Conservation (phyloP, 208 protist genomes). For the Crithidia mellificae region DNA sequence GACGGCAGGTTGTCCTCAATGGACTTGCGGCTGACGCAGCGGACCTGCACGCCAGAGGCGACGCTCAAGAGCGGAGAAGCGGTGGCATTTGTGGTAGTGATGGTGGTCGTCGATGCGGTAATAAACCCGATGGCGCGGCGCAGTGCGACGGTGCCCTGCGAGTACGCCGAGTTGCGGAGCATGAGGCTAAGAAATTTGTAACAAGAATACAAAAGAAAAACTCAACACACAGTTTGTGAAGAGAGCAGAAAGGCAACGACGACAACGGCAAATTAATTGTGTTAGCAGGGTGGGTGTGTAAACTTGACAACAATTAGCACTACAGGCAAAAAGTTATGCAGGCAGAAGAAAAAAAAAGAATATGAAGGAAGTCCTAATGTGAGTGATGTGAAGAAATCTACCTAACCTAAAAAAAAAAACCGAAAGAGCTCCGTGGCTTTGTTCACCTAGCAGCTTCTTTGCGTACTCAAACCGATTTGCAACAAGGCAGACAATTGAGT, state of each 20-base stretch:
- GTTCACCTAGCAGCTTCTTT: too few species aligned
- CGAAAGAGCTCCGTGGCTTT: too few species aligned
- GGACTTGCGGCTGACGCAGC: conserved; percentile 26
- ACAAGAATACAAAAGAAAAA: background rate
- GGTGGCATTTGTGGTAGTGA: background rate
- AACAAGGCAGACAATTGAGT: too few species aligned
- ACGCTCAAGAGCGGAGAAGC: background rate
- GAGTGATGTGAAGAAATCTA: conserved; percentile 1
- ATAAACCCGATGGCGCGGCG: background rate
- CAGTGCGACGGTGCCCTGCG: background rate
- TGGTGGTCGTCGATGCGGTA: background rate
- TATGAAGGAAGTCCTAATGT: background rate
- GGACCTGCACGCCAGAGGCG: background rate
- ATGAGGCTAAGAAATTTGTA: background rate
- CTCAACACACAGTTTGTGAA: too few species aligned
- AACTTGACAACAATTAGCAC: too few species aligned
- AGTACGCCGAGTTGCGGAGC: background rate
- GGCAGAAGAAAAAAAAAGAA: conserved; percentile 2
- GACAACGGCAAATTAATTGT: background rate
- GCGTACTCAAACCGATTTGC: background rate
- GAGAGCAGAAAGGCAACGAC: too few species aligned
- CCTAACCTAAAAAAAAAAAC: conserved; percentile 10
- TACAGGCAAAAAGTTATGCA: too few species aligned
- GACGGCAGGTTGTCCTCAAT: conserved; percentile 46
- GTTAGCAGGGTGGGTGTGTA: too few species aligned